phyloP scores from a whole-genome alignment of 2,329 filamentous ascomycete genomes.

The Pseudopithomyces maydicus region DNA sequence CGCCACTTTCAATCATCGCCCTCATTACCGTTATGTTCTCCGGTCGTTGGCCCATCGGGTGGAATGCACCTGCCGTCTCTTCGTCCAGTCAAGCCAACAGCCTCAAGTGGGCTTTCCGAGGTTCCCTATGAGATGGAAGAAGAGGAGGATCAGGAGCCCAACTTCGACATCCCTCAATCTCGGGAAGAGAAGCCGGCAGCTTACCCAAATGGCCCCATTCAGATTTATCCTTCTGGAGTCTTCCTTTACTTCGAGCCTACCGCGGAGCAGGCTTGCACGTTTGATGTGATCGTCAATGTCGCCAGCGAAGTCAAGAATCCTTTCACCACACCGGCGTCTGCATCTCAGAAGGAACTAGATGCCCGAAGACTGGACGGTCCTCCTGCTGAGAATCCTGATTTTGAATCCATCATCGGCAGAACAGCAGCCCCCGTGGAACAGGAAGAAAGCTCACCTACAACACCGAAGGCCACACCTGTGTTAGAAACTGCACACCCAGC shows the following conservation, averaged over 20 bases:
- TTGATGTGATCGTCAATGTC: constrained; percentile 85
- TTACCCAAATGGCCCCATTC: constrained; percentile 80
- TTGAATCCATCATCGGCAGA: constrained; percentile 35
- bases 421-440: constrained; percentile 33
- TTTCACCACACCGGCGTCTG: constrained; percentile 53
- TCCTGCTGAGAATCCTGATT: constrained; percentile 42
- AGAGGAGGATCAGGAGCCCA: constrained; percentile 62
- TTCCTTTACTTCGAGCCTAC: constrained; percentile 82
- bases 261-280: constrained; percentile 74
- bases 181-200: constrained; percentile 74
- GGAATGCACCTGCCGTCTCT: constrained; percentile 58
- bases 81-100: constrained; percentile 37
- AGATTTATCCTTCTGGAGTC: constrained; percentile 78
- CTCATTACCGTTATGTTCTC: constrained; percentile 61
- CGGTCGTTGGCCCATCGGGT: constrained; percentile 53
- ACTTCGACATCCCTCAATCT: constrained; percentile 62
- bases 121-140: constrained; percentile 77
- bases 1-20: constrained; percentile 68
- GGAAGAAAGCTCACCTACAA: constrained; percentile 50
- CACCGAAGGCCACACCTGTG: constrained; percentile 60
- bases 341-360: constrained; percentile 42
- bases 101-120: constrained; percentile 51
- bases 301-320: constrained; percentile 82
- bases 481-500: constrained; percentile 33
- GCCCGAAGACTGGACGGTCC: constrained; percentile 42